Conservation (phyloP, 257 asterid species). For the Solanum neorickii region DNA sequence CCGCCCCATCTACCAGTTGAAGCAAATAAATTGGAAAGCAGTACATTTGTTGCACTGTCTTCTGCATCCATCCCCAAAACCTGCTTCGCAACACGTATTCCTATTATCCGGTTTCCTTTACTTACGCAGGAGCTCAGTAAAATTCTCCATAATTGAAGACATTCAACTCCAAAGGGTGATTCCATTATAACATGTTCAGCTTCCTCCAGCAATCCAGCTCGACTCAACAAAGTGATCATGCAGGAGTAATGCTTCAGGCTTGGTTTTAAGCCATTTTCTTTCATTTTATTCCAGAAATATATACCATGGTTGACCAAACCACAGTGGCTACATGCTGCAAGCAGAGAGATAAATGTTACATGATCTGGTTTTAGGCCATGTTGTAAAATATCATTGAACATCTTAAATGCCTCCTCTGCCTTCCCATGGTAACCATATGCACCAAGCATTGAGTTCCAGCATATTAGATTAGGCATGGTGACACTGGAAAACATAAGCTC, state of each 20-base stretch:
- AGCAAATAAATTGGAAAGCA: slow-evolving; percentile 53
- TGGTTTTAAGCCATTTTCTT: slow-evolving; percentile 27
- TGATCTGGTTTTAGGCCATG: slow-evolving; percentile 48
- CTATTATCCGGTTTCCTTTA: slow-evolving; percentile 30
- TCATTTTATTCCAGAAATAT: slow-evolving; percentile 61
- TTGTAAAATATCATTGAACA: slow-evolving; percentile 36
- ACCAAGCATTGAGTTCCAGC: slow-evolving; percentile 80
- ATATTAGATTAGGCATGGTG: slow-evolving; percentile 34
- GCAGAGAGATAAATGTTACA: slow-evolving; percentile 57
- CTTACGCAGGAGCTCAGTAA: slow-evolving; percentile 46
- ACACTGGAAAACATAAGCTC: slow-evolving; percentile 22
- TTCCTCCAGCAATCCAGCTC: slow-evolving; percentile 60
- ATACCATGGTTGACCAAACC: slow-evolving; percentile 44
- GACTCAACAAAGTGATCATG: slow-evolving; percentile 55
- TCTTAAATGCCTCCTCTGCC: slow-evolving; percentile 40
- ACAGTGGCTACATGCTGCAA: slow-evolving; percentile 74
- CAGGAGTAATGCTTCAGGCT: slow-evolving; percentile 83
- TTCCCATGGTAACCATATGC: slow-evolving; percentile 71
- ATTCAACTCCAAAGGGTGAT: slow-evolving; percentile 36
- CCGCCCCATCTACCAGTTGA: slow-evolving; percentile 52
- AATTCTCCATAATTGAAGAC: slow-evolving; percentile 54
- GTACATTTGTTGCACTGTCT: slow-evolving; percentile 41
- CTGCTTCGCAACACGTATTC: slow-evolving; percentile 47
- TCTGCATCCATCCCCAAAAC: slow-evolving; percentile 28
- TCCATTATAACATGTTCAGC: slow-evolving; percentile 50